Percentiles rank a stretch among this genome's conserved stretches.
phyloP scores from a whole-genome alignment of 805 yeast genomes.

The Cyberlindnera veronae region DNA sequence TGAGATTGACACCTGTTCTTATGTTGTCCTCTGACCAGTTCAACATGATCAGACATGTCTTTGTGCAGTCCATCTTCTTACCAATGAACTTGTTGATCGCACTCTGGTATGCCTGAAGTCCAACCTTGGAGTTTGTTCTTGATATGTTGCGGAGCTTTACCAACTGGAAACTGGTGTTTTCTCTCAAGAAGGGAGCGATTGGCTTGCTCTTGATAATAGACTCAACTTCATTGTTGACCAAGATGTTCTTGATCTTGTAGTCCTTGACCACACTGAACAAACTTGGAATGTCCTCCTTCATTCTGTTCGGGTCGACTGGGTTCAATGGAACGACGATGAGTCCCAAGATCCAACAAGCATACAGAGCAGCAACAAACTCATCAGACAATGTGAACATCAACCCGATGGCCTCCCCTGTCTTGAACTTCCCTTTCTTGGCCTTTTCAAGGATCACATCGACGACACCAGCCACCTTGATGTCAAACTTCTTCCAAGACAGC shows the following conservation, averaged over 20 bases:
- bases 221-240: constrained; percentile 78
- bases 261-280: constrained; percentile 64
- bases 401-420: constrained; percentile 69
- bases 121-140: constrained; percentile 42
- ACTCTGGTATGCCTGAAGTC: constrained; percentile 16
- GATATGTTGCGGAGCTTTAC: constrained; percentile 66
- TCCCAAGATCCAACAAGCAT: constrained; percentile 85
- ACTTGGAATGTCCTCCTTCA: constrained; percentile 71
- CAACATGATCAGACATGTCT: constrained; percentile 61
- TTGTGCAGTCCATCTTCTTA: constrained; percentile 22
- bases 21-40: constrained; percentile 71
- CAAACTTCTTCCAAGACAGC: constrained; percentile 80
- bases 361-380: constrained; percentile 76
- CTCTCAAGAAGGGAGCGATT: constrained; percentile 55
- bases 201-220: constrained; percentile 63
- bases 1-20: constrained; percentile 47
- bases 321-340: constrained; percentile 72
- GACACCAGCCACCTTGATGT: constrained; percentile 69
- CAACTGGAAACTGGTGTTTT: constrained; percentile 32
- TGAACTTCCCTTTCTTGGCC: constrained; percentile 58
- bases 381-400: constrained; percentile 85
- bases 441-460: constrained; percentile 70
- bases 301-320: constrained; percentile 62
- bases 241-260: constrained; percentile 65
- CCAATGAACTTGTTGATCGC: constrained; percentile 22